phyloP scores from a whole-genome alignment of 78 protist species.

The slime mould (Dictyostelium discoideum) region dicty_2.7 NC_007091.3:4343001-4343500 shows the following conservation, averaged over 20 bases:
- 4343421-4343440: no score
- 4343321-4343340: neutral
- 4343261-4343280: neutral
- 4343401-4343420: no score
- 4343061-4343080: slow-evolving; percentile 3
- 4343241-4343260: neutral
- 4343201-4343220: slow-evolving; percentile 5
- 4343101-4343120: neutral
- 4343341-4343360: neutral
- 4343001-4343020: neutral
- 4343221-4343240: slow-evolving; percentile 20
- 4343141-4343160: neutral
- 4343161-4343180: slow-evolving; percentile 8
- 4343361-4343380: no score
- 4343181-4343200: neutral
- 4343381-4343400: no score
- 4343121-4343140: neutral
- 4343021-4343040: neutral
- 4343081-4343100: neutral
- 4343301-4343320: neutral
- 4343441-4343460: no score
- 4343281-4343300: neutral
- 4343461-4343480: no score
- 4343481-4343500: no score
- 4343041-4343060: neutral